Evolutionary conservation across 768 basidiomycete genomes (phyloP), one percentile per base, ranked within the genome.

Genomic region (Gloeopeniophorella convolvens): DNA sequence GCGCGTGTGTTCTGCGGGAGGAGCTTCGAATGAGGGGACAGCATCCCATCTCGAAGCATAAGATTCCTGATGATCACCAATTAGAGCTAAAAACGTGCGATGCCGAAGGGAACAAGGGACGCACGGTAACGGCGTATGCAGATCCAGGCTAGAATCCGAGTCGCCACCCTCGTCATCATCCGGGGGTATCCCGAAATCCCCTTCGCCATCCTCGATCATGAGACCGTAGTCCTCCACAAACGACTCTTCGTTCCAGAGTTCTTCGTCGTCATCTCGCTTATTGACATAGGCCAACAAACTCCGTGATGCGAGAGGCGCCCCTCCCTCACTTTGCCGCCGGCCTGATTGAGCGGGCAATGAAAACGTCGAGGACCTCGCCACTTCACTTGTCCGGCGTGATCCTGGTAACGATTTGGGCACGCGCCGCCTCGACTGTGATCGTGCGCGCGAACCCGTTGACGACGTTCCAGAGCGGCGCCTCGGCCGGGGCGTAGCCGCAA

Each of bases 11-110:
- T 35, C 42, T 64, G 63, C 1, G 65, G 59, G 23, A 72, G 61
- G 20, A 71, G 48, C 42, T 71, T 72, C n/a, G 70, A 72, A 37
- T 65, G 51, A 4, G 70, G 69, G 0, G 69, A 70, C 32, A 72
- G 60, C 56, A 72, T 56, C 16, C 70, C 70, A 31, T 68, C 65
- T 15, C 64, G 62, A 15, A 72, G 59, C 68, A 72, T 70, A 16
- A 72, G 60, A 40, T 66, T 66, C 32, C 70, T 70, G 50, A 40
- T 18, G 21, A 13, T 18, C 13, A 15, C n/a, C n/a, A 21, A 28
- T 21, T 20, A 48, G 15, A 11, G 15, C 23, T 15, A 13, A 15
- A 42, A 48, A 41, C 4, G n/a, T 13, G 12, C 15, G 8, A 18
- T 21, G 11, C 30, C 3, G 10, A 21, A 28, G 5, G 16, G 16